Conservation (phyloP, 1,284 basidiomycete species). For the Cutaneotrichosporon arboriforme region DNA sequence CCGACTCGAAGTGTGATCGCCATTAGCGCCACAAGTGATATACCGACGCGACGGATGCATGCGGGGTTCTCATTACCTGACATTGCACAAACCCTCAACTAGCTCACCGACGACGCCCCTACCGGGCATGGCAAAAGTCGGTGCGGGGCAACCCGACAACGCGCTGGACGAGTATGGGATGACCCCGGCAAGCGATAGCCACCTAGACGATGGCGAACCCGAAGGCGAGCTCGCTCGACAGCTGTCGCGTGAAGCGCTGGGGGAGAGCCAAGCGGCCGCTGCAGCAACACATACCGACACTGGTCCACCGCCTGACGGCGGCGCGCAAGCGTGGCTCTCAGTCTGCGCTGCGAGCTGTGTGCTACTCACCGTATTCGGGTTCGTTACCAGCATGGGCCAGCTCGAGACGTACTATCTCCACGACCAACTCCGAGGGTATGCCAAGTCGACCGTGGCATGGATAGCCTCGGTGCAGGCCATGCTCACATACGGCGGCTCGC, state of each 20-base stretch:
- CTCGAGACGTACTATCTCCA: constrained; percentile 37
- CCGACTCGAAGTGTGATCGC: too few relatives aligned
- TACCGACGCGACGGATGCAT: too few relatives aligned
- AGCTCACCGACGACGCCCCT: too few relatives aligned
- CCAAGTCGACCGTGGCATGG: constrained; percentile 40
- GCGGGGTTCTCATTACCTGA: too few relatives aligned
- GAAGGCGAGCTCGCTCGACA: background rate
- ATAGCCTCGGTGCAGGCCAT: constrained; percentile 35
- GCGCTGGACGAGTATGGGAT: too few relatives aligned
- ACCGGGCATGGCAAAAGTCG: too few relatives aligned
- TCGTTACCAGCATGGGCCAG: constrained; percentile 42
- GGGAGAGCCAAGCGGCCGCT: background rate
- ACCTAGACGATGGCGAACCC: background rate
- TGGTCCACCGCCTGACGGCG: constrained; percentile 45
- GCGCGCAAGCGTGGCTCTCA: constrained; percentile 39
- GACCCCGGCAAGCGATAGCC: too few relatives aligned
- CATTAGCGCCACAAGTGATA: too few relatives aligned
- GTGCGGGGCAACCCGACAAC: too few relatives aligned
- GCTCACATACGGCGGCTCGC: constrained; percentile 31
- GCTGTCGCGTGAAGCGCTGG: background rate
- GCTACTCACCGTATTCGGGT: constrained; percentile 41
- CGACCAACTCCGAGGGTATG: constrained; percentile 33
- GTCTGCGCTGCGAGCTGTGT: constrained; percentile 33
- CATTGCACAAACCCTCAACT: too few relatives aligned
- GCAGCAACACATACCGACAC: background rate